Conservation (phyloP, 345 rosid genomes). For the Brassica napus region DNA sequence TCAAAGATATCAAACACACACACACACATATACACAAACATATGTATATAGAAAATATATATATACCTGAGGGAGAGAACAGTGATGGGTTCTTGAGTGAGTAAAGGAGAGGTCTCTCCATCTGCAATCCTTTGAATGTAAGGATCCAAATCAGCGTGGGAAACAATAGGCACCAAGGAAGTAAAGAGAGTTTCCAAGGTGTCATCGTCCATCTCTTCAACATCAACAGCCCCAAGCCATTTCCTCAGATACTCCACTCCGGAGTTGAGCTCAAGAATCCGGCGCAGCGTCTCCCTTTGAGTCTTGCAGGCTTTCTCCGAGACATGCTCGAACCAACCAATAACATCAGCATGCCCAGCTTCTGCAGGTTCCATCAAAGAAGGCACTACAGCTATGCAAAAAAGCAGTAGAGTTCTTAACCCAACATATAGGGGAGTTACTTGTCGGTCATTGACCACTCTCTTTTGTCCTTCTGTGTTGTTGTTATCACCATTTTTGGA, state of each 20-base stretch:
- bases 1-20: constrained; percentile 10
- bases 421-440: constrained; percentile 23
- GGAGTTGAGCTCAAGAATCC: constrained; percentile 62
- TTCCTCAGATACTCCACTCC: constrained; percentile 66
- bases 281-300: constrained; percentile 70
- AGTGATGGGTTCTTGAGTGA: constrained; percentile 67
- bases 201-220: constrained; percentile 54
- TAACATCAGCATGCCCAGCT: constrained; percentile 46
- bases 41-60: neutral
- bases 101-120: constrained; percentile 73
- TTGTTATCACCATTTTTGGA: constrained; percentile 36
- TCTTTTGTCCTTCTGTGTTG: constrained; percentile 22
- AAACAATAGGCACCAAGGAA: constrained; percentile 70
- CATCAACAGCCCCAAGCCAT: constrained; percentile 56
- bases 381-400: constrained; percentile 15
- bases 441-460: constrained; percentile 27
- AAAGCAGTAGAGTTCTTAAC: constrained; percentile 8
- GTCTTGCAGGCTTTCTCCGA: constrained; percentile 52
- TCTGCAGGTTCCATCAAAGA: constrained; percentile 34
- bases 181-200: constrained; percentile 71
- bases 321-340: constrained; percentile 65
- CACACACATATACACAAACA: constrained; percentile 5
- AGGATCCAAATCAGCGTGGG: constrained; percentile 87
- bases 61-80: constrained; percentile 78
- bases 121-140: constrained; percentile 78